Conservation (phyloP, 176 grass and related monocot genomes). For the Miscanthus lutarioriparius region DNA sequence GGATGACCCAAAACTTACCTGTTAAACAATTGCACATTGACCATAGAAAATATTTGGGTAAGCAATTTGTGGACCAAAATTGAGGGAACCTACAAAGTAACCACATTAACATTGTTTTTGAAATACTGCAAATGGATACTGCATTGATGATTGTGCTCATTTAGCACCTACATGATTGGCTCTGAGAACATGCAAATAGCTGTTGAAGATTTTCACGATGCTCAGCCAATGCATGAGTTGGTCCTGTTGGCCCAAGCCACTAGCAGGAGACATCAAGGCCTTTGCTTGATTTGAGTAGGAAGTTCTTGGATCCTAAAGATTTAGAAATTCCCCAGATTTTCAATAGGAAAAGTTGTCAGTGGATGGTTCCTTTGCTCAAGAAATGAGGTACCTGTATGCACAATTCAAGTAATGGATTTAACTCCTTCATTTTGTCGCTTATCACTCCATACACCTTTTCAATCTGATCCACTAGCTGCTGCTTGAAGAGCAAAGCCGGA, state of each 20-base stretch:
- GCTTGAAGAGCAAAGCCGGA: constrained; percentile 82
- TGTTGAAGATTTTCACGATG: constrained; percentile 63
- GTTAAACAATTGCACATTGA: constrained; percentile 84
- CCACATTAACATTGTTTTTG: not conserved
- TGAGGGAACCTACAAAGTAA: constrained; percentile 64
- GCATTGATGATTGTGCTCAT: constrained; percentile 3
- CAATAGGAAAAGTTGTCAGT: constrained; percentile 13
- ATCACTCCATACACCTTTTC: constrained; percentile 78
- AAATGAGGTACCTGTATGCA: constrained; percentile 66
- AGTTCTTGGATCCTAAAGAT: constrained; percentile 50
- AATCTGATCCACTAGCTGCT: constrained; percentile 77
- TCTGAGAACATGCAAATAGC: constrained; percentile 59
- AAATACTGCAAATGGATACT: constrained; percentile 24
- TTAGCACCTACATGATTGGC: constrained; percentile 64
- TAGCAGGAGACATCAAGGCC: constrained; percentile 30
- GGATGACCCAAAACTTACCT: constrained; percentile 50
- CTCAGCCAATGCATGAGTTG: constrained; percentile 49
- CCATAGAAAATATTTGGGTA: constrained; percentile 74
- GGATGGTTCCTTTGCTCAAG: constrained; percentile 24
- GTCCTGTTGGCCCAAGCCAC: constrained; percentile 42
- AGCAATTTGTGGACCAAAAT: constrained; percentile 76
- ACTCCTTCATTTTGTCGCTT: constrained; percentile 68
- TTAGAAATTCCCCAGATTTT: constrained; percentile 27
- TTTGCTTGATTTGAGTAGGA: constrained; percentile 41
- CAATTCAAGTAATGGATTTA: constrained; percentile 77